Evolutionary conservation across 208 protist species (phyloP).

Genomic region (Leishmania braziliensis): DNA sequence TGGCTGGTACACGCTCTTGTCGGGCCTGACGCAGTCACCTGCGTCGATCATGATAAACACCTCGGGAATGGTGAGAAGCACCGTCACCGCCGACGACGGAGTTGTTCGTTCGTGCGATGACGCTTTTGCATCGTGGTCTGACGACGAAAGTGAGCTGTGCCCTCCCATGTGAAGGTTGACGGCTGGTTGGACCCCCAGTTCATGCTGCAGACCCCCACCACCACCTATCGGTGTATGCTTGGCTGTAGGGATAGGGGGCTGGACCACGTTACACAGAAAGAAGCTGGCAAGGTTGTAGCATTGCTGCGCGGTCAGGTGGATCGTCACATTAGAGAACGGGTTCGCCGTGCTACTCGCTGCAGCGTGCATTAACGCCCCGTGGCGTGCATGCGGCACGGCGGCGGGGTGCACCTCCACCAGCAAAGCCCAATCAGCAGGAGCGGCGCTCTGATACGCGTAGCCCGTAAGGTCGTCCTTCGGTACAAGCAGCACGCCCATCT

Average conservation of each 20-base stretch:
- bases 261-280: slow-evolving; percentile 13
- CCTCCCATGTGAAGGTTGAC: not conserved
- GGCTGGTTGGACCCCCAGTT: not conserved
- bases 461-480: slow-evolving; percentile 25
- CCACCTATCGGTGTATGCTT: not conserved
- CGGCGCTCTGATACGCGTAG: slow-evolving; percentile 17
- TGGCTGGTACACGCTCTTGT: not conserved
- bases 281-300: slow-evolving; percentile 15
- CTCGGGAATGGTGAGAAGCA: slow-evolving; percentile 6
- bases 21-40: not conserved
- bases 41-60: not conserved
- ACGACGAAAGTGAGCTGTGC: not conserved
- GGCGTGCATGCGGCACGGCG: no score
- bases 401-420: slow-evolving; percentile 20
- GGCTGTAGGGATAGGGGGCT: slow-evolving; percentile 1
- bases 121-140: not conserved
- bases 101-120: not conserved
- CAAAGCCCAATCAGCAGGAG: slow-evolving; percentile 6
- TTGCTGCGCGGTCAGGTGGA: slow-evolving; percentile 11
- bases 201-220: not conserved
- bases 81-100: not conserved
- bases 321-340: not conserved
- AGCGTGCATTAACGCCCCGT: not conserved
- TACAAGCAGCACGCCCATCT: slow-evolving; percentile 22
- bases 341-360: not conserved